Evolutionary conservation across 2,329 filamentous ascomycete genomes (phyloP), one percentile per base, ranked within the genome.

Genomic region (Penicillium aurantiogriseum): DNA sequence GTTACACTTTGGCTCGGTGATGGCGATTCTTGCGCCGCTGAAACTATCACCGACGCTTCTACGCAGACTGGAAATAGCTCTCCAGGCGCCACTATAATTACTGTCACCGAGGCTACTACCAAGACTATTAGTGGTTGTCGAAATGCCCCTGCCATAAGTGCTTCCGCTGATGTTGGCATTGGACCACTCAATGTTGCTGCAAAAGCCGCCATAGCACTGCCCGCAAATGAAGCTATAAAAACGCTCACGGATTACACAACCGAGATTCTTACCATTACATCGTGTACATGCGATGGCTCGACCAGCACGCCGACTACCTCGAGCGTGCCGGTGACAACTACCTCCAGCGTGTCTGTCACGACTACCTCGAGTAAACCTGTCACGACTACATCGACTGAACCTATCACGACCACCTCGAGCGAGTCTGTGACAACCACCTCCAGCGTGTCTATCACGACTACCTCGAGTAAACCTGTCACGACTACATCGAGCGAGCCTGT

Each of bases 1-100:
- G 47, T 60, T 10, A 57, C 59, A 2, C 29, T 61, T 27, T 56
- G 50, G 21, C 31, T 57, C 21, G 59, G 59, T n/a, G 54, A 51
- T 23, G 51, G 54, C 13, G 33, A 55, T 35, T 42, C 55, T 23
- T 50, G 48, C 39, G 44, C 43, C 3, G 36, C 54, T 40, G 49
- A 19, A 23, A 54, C 43, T 15, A n/a, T 48, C n/a, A 59, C 51
- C 17, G 15, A 39, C 0, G 33, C 44, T 13, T n/a, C 35, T 19
- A 52, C 57, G 10, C 21, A 21, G 38, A 56, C 39, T 19, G 51
- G 23, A 23, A 21, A 43, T 27, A 17, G 8, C 8, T 49, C 27
- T 21, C 17, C 52, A n/a, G 35, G 19, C 4, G 17, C 38, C 5
- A 49, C 40, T 5, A 54, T 54, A 25, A 25, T 23, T n/a, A 51